Conservation (phyloP, 345 rosid species). For the Citrus unshiu region DNA sequence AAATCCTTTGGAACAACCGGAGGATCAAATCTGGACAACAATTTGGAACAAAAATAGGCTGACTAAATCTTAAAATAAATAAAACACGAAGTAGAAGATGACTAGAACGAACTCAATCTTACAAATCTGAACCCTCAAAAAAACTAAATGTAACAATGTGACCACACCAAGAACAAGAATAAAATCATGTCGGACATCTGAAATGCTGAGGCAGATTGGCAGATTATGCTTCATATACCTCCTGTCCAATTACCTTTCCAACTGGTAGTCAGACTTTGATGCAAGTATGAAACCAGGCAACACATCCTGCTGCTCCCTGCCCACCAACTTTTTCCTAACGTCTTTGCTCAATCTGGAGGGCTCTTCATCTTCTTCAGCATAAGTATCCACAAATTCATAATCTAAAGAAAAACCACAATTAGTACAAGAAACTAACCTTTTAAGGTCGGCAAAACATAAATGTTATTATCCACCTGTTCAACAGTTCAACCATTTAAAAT, state of each 20-base stretch:
- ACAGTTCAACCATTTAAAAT: background rate
- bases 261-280: conserved; percentile 53
- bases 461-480: background rate
- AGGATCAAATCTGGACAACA: conserved; percentile 68
- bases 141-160: background rate
- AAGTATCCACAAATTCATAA: conserved; percentile 63
- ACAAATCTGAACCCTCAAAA: background rate
- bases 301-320: conserved; percentile 55
- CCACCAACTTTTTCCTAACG: conserved; percentile 47
- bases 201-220: conserved; percentile 3
- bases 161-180: background rate
- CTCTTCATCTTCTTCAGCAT: conserved; percentile 74
- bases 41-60: conserved; percentile 5
- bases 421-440: background rate
- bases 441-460: background rate
- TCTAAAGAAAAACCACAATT: conserved; percentile 38
- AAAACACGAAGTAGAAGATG: background rate
- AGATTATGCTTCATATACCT: background rate
- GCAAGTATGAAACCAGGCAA: conserved; percentile 77
- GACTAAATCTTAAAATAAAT: background rate
- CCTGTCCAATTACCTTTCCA: conserved; percentile 60
- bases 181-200: background rate
- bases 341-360: conserved; percentile 48
- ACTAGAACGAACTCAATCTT: background rate
- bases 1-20: conserved; percentile 79